A percentile compares a stretch with the other conserved stretches of the same genome.
Conservation (phyloP, 306 rosid genomes). For the Trichosanthes cucumerina region DNA sequence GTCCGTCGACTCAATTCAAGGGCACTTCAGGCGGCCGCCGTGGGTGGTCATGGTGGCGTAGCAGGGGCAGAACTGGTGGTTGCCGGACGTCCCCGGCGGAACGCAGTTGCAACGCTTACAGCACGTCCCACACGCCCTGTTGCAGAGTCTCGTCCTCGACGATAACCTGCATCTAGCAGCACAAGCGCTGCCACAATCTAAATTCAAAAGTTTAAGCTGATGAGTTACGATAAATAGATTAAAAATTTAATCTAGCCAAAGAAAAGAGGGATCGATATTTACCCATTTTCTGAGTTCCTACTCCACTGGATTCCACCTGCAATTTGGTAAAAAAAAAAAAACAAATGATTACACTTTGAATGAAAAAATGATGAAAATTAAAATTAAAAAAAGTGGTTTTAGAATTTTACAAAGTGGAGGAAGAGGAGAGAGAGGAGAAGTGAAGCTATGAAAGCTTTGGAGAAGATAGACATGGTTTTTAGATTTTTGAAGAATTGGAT, state of each 20-base stretch:
- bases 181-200: constrained; percentile 35
- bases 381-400: not conserved
- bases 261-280: not conserved
- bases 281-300: not conserved
- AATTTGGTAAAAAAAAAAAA: not conserved
- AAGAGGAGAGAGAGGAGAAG: not conserved
- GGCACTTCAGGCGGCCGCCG: constrained; percentile 68
- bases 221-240: not conserved
- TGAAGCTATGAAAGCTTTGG: not conserved
- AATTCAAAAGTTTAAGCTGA: not conserved
- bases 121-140: constrained; percentile 66
- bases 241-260: too few species aligned
- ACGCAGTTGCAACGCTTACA: constrained; percentile 60
- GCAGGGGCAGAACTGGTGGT: constrained; percentile 59
- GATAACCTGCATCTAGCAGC: constrained; percentile 32
- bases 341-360: too few species aligned
- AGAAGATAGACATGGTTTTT: not conserved
- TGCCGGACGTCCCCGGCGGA: constrained; percentile 60
- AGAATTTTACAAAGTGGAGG: not conserved
- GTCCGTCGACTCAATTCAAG: not conserved
- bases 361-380: not conserved
- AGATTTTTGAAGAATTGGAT: not conserved
- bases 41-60: constrained; percentile 53
- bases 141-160: constrained; percentile 43
- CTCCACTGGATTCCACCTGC: not conserved